A percentile compares a stretch with the other conserved stretches of the same genome.
phyloP scores from a whole-genome alignment of 2,329 filamentous ascomycete species.

The Aspergillus caelatus region DNA sequence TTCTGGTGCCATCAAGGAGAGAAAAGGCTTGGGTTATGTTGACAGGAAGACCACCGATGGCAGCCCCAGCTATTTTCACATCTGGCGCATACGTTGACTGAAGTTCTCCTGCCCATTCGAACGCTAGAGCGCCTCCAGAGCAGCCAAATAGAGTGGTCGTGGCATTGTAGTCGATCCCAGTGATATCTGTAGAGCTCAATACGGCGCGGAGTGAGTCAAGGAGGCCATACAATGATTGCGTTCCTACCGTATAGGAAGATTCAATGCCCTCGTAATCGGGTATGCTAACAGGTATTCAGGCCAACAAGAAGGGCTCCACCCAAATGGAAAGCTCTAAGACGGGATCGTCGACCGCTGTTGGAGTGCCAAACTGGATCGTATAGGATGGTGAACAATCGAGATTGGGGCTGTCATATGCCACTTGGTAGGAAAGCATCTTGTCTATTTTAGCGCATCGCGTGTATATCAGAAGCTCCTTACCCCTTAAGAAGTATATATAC shows the following conservation, averaged over 20 bases:
- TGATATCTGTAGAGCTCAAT: constrained; percentile 21
- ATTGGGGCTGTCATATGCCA: constrained; percentile 42
- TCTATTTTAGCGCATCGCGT: no score
- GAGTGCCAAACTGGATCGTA: constrained; percentile 28
- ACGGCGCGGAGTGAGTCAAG: constrained; percentile 46
- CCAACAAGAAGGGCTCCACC: neutral
- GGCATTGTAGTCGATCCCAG: constrained; percentile 29
- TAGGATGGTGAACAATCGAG: constrained; percentile 46
- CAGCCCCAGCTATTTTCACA: constrained; percentile 49
- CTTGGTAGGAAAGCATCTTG: constrained; percentile 39
- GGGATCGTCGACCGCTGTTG: constrained; percentile 12
- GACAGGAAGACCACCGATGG: constrained; percentile 48
- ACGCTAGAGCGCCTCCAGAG: constrained; percentile 54
- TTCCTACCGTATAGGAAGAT: constrained; percentile 42
- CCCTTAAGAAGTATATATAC: no score
- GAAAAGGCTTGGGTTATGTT: constrained; percentile 34
- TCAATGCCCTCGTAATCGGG: constrained; percentile 47
- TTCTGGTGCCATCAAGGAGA: neutral
- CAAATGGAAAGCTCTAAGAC: neutral
- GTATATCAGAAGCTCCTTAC: no score
- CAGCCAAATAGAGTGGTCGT: constrained; percentile 54
- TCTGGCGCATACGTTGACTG: constrained; percentile 55
- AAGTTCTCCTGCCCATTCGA: constrained; percentile 54
- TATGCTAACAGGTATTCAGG: constrained; percentile 36
- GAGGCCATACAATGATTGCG: constrained; percentile 43